These are phyloP conservation scores for Cucurbita argyrosperma DNA, from an alignment of 306 rosid species.

Conservation along the genomic window DNA sequence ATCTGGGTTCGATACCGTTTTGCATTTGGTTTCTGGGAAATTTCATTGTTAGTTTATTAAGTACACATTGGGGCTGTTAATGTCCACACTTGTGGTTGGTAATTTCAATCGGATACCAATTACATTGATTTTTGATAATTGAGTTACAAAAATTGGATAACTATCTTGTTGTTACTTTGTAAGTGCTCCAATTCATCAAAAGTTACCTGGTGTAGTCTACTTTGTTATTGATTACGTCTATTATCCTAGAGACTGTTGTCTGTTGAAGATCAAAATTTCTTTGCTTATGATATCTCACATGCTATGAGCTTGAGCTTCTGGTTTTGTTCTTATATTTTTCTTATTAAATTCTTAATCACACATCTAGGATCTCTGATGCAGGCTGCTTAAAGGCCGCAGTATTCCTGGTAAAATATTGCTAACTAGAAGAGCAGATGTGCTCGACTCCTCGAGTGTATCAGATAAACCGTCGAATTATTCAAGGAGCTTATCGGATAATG, in stretches of 20 bases:
- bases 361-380: conserved; percentile 11
- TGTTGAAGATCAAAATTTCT: neutral
- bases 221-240: neutral
- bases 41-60: neutral
- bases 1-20: conserved; percentile 6
- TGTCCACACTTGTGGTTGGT: neutral
- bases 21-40: conserved; percentile 17
- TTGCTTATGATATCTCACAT: neutral
- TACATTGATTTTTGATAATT: neutral
- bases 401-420: conserved; percentile 81
- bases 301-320: neutral
- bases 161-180: neutral
- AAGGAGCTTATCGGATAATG: conserved; percentile 47
- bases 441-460: conserved; percentile 22
- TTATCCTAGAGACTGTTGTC: neutral
- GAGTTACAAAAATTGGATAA: neutral
- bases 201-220: neutral
- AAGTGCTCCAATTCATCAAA: neutral
- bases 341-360: neutral
- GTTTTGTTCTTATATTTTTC: neutral
- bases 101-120: neutral
- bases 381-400: conserved; percentile 87
- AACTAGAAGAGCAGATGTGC: conserved; percentile 45
- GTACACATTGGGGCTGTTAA: neutral
- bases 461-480: conserved; percentile 30